Evolutionary conservation across 805 yeast species (phyloP).

Genomic region (Metschnikowia bowlesiae): DNA sequence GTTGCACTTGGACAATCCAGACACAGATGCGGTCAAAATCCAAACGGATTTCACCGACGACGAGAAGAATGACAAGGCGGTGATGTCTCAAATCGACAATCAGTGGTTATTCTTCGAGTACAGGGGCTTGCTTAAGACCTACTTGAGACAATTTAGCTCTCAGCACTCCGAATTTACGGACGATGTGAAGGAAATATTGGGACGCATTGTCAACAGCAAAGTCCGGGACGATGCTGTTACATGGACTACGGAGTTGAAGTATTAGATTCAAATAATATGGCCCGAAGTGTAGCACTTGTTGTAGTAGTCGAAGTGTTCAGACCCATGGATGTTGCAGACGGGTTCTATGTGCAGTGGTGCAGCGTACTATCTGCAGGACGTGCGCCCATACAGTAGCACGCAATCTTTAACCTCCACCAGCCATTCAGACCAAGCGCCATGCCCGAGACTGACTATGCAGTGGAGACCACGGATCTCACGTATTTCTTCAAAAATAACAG

Average conservation of each 20-base stretch:
- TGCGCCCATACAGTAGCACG: background rate
- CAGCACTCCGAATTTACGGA: conserved; percentile 12
- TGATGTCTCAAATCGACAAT: conserved; percentile 25
- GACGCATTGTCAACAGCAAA: conserved; percentile 13
- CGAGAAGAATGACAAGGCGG: conserved; percentile 20
- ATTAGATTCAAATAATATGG: background rate
- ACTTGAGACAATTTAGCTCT: conserved; percentile 27
- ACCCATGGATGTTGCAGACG: too few species aligned
- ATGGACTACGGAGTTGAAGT: conserved; percentile 17
- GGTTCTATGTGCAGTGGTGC: too few species aligned
- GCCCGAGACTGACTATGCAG: conserved; percentile 35
- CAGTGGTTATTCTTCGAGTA: conserved; percentile 43
- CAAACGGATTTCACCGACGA: conserved; percentile 25
- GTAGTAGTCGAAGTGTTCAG: too few species aligned
- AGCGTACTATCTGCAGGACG: background rate
- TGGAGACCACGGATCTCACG: conserved; percentile 58
- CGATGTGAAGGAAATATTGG: conserved; percentile 11
- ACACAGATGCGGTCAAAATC: conserved; percentile 20
- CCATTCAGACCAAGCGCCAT: background rate
- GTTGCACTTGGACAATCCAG: conserved; percentile 13
- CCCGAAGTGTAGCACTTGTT: background rate
- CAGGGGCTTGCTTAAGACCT: conserved; percentile 37
- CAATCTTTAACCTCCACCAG: background rate
- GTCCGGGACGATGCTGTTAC: conserved; percentile 13
- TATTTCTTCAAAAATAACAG: conserved; percentile 64